Evolutionary conservation across 257 asterid genomes (phyloP), one percentile per base, ranked within the genome.

Genomic region (Cruciata laevipes): DNA sequence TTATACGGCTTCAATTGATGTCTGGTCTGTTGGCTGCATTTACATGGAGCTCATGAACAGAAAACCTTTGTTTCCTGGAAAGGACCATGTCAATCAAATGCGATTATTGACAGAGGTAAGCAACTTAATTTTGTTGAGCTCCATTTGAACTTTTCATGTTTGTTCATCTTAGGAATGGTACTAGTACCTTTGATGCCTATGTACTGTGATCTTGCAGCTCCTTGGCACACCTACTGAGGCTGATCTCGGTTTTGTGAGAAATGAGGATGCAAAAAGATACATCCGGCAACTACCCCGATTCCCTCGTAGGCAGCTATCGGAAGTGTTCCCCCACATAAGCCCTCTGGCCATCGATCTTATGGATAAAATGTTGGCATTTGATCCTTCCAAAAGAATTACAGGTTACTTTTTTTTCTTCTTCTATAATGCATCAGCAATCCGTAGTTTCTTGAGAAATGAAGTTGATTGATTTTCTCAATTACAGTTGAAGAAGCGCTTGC

Each of bases 11-110:
- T 92, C 99, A 6, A 94, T 90, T 12, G 99, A 94, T 70, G 88
- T 94, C 0, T 94, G 99, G 99, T 94, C 99, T 0, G 99, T 94
- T 5, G 99, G 98, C 18, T 94, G 99, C 82, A 85, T 94, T 70
- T 94, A 79, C 84, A 87, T 90, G 99, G 99, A 94, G 86, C 95
- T 94, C 66, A 84, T 90, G 96, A 94, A 88, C 59, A 70, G 95
- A 64, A 90, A 87, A 78, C 97, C 99, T 32, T 61, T 94, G 72
- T 88, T 94, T 40, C 87, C 96, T 5, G 99, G 99, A n/a, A 94
- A 82, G 70, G 99, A 94, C 77, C 98, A 90, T 12, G 98, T 94
- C n/a, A 91, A 94, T 79, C 99, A 94, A 69, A 83, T 94, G 92
- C 92, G 86, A 79, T 72, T 94, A 69, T 53, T 94, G 78, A 90